Conservation (phyloP, 805 yeast genomes). For the Priceomyces haplophilus region DNA sequence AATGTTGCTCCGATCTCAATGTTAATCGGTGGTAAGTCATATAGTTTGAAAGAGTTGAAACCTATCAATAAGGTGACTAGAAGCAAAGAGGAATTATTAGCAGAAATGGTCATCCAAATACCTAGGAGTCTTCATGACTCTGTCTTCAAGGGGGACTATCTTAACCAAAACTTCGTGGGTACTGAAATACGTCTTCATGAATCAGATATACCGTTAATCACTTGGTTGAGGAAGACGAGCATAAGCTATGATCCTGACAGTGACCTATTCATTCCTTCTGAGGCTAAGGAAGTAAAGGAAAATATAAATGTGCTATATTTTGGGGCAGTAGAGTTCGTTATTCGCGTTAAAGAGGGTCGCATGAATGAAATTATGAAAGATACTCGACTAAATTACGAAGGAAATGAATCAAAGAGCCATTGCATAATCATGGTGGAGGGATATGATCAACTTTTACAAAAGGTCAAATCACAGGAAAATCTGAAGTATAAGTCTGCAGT, state of each 20-base stretch:
- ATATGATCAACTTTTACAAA: slow-evolving; percentile 43
- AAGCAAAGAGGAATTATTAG: slow-evolving; percentile 48
- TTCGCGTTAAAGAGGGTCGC: slow-evolving; percentile 11
- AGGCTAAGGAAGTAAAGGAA: slow-evolving; percentile 41
- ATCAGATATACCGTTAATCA: slow-evolving; percentile 41
- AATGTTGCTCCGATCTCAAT: slow-evolving; percentile 2
- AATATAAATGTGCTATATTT: slow-evolving; percentile 42
- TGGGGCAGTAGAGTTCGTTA: slow-evolving; percentile 44
- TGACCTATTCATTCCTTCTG: slow-evolving; percentile 57
- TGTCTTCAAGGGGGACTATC: slow-evolving; percentile 23
- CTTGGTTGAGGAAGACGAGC: slow-evolving; percentile 49
- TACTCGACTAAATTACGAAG: background rate
- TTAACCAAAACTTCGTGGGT: slow-evolving; percentile 14
- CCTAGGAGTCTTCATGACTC: slow-evolving; percentile 27
- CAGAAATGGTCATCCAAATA: slow-evolving; percentile 48
- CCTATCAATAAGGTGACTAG: slow-evolving; percentile 37
- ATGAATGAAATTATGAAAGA: slow-evolving; percentile 7
- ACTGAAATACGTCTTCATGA: slow-evolving; percentile 22
- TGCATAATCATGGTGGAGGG: slow-evolving; percentile 49
- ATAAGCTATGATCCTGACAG: slow-evolving; percentile 47
- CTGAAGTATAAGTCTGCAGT: slow-evolving; percentile 41
- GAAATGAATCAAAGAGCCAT: slow-evolving; percentile 1
- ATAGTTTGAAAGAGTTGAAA: slow-evolving; percentile 28
- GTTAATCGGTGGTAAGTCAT: slow-evolving; percentile 8
- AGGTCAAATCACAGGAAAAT: slow-evolving; percentile 45